Percentiles rank a stretch among this genome's conserved stretches.
Conservation (phyloP, 495 filamentous ascomycete genomes). For the Penicillium ochrochloron region DNA sequence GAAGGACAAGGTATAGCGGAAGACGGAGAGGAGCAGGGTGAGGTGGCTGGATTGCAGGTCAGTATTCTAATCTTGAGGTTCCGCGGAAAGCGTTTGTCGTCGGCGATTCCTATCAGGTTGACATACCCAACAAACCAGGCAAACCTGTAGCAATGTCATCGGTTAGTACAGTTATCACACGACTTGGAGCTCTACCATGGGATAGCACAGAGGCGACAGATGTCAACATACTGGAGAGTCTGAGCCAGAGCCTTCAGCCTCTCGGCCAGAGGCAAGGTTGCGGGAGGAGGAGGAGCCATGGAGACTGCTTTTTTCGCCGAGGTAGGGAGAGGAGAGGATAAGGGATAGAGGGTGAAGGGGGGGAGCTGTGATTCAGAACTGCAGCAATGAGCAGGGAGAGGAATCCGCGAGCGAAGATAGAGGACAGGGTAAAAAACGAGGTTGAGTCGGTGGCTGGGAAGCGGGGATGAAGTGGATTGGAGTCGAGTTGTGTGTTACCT, state of each 20-base stretch:
- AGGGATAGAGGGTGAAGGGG: background rate
- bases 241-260: conserved; percentile 76
- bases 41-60: conserved; percentile 65
- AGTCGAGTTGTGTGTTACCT: conserved; percentile 29
- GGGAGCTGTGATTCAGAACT: background rate
- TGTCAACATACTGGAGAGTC: conserved; percentile 78
- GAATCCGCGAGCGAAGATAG: background rate
- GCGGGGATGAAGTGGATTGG: conserved; percentile 24
- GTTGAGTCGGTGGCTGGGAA: conserved; percentile 34
- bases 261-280: conserved; percentile 70
- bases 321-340: background rate
- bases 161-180: conserved; percentile 44
- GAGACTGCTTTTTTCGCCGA: conserved; percentile 17
- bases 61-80: conserved; percentile 20
- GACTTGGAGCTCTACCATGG: conserved; percentile 14
- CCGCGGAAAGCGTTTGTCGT: conserved; percentile 1
- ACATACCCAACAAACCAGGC: conserved; percentile 92
- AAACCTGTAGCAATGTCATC: conserved; percentile 46
- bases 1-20: conserved; percentile 81
- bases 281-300: conserved; percentile 83
- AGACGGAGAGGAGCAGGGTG: conserved; percentile 76
- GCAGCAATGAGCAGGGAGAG: conserved; percentile 4
- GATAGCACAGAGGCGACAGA: conserved; percentile 26
- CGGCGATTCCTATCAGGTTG: conserved; percentile 17
- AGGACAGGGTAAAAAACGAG: conserved; percentile 11